These are phyloP conservation scores for Ogataea trehaloabstinens DNA, from an alignment of 805 yeast genomes.

Conservation along the genomic window DNA sequence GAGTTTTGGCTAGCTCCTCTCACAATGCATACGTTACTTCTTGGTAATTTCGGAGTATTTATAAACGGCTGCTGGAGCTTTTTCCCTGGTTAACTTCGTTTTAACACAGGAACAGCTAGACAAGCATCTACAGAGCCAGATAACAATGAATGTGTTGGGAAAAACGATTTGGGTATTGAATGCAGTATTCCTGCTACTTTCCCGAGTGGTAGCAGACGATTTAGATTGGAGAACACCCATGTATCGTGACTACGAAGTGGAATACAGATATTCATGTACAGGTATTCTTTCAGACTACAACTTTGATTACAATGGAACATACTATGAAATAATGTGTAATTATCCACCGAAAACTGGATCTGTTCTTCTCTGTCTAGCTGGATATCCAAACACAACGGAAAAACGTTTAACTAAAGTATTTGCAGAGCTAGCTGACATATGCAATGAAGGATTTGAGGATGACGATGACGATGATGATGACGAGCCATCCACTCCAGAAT, in stretches of 20 bases:
- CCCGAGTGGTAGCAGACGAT: background rate
- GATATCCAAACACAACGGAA: constrained; percentile 2
- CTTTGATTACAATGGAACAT: constrained; percentile 5
- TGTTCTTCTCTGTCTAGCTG: constrained; percentile 11
- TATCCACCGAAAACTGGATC: constrained; percentile 22
- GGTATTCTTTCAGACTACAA: background rate
- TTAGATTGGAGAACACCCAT: constrained; percentile 7
- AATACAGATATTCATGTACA: background rate
- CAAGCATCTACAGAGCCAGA: too few species aligned
- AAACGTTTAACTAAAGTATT: constrained; percentile 4
- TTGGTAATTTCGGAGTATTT: background rate
- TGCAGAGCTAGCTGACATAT: constrained; percentile 1
- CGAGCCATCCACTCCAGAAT: constrained; percentile 2
- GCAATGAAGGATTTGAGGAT: constrained; percentile 2
- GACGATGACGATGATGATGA: background rate
- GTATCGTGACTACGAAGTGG: background rate
- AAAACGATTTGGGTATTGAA: too few species aligned
- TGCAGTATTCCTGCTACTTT: background rate
- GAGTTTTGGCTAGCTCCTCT: too few species aligned
- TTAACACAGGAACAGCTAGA: background rate
- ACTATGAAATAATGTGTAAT: constrained; percentile 5
- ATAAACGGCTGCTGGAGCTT: background rate
- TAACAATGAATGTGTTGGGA: too few species aligned
- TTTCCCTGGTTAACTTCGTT: background rate
- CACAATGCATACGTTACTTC: too few species aligned